Evolutionary conservation across 2,329 filamentous ascomycete species (phyloP).

Genomic region (Ophiosphaerella korrae): DNA sequence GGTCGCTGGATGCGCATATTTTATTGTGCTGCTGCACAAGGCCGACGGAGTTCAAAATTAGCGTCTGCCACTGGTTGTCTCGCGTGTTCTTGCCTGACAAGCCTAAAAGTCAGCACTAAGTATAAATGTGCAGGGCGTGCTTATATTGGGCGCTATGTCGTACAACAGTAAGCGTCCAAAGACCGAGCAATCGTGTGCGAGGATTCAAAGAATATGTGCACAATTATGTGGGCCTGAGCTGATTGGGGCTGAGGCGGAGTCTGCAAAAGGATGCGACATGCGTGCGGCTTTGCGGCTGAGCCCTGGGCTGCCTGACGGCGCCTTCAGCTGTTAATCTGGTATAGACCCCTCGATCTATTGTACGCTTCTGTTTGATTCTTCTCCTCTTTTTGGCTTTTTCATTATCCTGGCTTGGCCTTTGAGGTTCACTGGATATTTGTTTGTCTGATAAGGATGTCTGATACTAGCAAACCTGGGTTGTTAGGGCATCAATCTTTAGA

Average conservation of each 20-base stretch:
- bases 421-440: background rate
- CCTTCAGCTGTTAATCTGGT: background rate
- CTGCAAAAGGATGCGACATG: slow-evolving; percentile 2
- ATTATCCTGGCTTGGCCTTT: background rate
- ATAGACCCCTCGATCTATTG: background rate
- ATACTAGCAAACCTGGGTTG: background rate
- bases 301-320: background rate
- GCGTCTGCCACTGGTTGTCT: no score
- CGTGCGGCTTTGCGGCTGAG: slow-evolving; percentile 8
- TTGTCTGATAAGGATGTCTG: background rate
- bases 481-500: background rate
- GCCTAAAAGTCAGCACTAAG: no score
- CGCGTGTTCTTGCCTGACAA: no score
- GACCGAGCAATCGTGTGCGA: slow-evolving; percentile 7
- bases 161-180: slow-evolving; percentile 15
- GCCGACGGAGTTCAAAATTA: no score
- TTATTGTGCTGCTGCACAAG: no score
- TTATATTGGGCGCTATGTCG: slow-evolving; percentile 1
- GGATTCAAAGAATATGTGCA: slow-evolving; percentile 3
- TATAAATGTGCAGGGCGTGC: background rate
- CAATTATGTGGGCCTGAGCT: slow-evolving; percentile 1
- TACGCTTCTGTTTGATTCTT: background rate
- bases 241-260: slow-evolving; percentile 13
- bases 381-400: background rate
- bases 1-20: no score